Conservation (phyloP, 345 rosid genomes). For the Microthlaspi erraticum region DNA sequence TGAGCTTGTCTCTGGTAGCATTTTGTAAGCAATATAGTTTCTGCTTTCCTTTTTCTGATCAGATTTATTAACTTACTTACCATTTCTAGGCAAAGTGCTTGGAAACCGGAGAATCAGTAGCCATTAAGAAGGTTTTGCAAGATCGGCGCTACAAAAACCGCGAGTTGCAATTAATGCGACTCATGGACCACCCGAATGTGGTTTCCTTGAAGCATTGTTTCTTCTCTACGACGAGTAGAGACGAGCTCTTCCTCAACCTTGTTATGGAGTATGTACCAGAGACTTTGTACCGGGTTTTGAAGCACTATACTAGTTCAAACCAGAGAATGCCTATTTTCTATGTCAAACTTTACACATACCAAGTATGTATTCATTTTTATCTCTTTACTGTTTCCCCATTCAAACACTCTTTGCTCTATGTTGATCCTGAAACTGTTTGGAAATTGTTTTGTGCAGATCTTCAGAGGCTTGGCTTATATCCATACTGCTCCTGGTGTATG, state of each 20-base stretch:
- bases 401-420: constrained; percentile 7
- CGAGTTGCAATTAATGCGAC: constrained; percentile 76
- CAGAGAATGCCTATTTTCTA: constrained; percentile 82
- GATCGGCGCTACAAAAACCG: constrained; percentile 81
- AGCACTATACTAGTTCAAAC: constrained; percentile 63
- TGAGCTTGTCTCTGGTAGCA: constrained; percentile 2
- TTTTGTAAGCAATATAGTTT: constrained; percentile 2
- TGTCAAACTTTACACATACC: constrained; percentile 83
- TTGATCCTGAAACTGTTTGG: constrained; percentile 30
- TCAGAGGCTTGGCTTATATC: constrained; percentile 63
- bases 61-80: constrained; percentile 18
- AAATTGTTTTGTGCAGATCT: constrained; percentile 60
- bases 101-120: constrained; percentile 86
- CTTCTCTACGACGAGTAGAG: constrained; percentile 77
- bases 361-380: constrained; percentile 59
- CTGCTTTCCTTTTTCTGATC: background rate
- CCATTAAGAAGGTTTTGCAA: constrained; percentile 87
- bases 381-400: background rate
- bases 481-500: constrained; percentile 82
- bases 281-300: constrained; percentile 65
- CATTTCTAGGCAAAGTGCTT: constrained; percentile 77
- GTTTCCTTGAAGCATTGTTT: constrained; percentile 81
- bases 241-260: constrained; percentile 76
- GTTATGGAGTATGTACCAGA: constrained; percentile 91
- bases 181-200: constrained; percentile 89